Evolutionary conservation across 495 filamentous ascomycete species (phyloP), one percentile per base, ranked within the genome.

Genomic region (Penicillium ucsense): DNA sequence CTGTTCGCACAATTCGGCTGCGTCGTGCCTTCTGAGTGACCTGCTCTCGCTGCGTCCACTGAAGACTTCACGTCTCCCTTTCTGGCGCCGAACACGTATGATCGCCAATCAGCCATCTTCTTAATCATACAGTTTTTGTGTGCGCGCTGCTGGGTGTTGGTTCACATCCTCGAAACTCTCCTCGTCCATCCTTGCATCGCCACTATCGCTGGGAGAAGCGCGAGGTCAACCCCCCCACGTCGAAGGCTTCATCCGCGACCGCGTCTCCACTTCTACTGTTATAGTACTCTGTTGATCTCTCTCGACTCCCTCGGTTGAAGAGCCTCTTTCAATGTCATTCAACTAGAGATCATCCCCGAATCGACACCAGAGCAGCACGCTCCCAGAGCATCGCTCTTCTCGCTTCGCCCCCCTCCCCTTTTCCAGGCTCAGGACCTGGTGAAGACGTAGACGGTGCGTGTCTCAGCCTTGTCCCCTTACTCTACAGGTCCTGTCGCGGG

Each of bases 371-470:
- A 74, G 70, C 66, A 53, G 57, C 60, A 56, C 52, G 67, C 68
- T 72, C 66, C 51, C 52, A 55, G 66, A 70, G 65, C 67, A 63
- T 55, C 63, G 63, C 66, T 68, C 67, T 62, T 58, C 50, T 44
- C 38, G 37, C 31, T 36, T 68, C 67, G 61, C 59, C 47, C 38
- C 38, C 34, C 35, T 30, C 65, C 59, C 47, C 38, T 34, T 35
- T 33, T 30, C 65, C 66, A 67, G 67, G 56, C 59, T 72, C 63
- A 69, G 66, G 67, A 52, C 59, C 49, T 61, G 59, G 62, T 49
- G 70, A 65, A 68, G 64, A 56, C 53, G 66, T 72, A 66, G 70
- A 74, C 70, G 68, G 70, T 74, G 67, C 61, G 70, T 67, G 41
- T 46, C 57, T 51, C 20, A 20, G 45, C n/a, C 38, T 47, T 48